Conservation (phyloP, 2,329 filamentous ascomycete genomes). For the Podosphaera fusca region DNA sequence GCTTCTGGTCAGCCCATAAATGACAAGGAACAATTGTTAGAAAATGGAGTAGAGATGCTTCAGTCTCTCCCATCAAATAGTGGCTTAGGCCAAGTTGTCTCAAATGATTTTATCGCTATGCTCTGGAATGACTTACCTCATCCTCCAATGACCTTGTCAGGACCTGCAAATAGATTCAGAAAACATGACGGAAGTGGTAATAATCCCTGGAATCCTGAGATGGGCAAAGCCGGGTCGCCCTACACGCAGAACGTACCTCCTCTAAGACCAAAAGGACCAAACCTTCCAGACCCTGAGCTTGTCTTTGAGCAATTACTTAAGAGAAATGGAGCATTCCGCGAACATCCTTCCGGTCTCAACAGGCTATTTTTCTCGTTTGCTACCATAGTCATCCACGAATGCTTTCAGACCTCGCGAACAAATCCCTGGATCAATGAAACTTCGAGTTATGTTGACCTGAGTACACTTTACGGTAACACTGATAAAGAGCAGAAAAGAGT, state of each 20-base stretch:
- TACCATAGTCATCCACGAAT: conserved; percentile 24
- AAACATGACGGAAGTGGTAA: conserved; percentile 23
- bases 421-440: conserved; percentile 23
- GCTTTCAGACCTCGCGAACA: conserved; percentile 21
- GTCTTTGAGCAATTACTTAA: conserved; percentile 23
- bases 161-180: conserved; percentile 22
- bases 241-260: conserved; percentile 23
- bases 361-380: conserved; percentile 24
- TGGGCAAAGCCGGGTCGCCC: conserved; percentile 27
- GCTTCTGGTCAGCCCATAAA: conserved; percentile 23
- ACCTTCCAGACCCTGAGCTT: conserved; percentile 24
- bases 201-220: conserved; percentile 25
- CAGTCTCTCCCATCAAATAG: conserved; percentile 26
- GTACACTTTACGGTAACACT: conserved; percentile 23
- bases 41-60: conserved; percentile 28
- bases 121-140: conserved; percentile 29
- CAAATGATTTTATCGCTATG: conserved; percentile 28
- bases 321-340: conserved; percentile 19
- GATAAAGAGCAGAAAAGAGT: conserved; percentile 20
- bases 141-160: conserved; percentile 23
- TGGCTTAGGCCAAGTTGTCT: conserved; percentile 22
- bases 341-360: conserved; percentile 23
- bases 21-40: conserved; percentile 24
- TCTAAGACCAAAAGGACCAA: conserved; percentile 24
- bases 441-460: conserved; percentile 24